Percentiles rank a stretch among this genome's conserved stretches.
phyloP scores from a whole-genome alignment of 2,329 filamentous ascomycete genomes.

The Ophiostoma sp. region DNA sequence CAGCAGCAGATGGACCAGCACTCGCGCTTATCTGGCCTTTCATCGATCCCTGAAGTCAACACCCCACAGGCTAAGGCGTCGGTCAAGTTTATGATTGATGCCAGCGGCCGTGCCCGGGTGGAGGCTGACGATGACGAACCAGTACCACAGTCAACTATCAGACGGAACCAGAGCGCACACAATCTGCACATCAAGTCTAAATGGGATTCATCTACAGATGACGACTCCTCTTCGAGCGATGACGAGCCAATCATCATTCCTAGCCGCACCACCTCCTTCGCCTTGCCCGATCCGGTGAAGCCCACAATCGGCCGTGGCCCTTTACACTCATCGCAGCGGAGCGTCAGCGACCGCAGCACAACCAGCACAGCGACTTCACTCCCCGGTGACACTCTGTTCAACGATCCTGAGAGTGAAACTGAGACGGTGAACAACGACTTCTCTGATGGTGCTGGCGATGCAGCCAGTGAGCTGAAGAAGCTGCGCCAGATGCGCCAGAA shows the following conservation, averaged over 20 bases:
- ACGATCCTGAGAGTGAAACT: constrained; percentile 52
- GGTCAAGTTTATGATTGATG: constrained; percentile 59
- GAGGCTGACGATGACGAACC: constrained; percentile 42
- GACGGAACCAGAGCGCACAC: constrained; percentile 28
- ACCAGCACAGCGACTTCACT: constrained; percentile 36
- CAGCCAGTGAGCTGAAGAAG: constrained; percentile 55
- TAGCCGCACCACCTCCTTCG: constrained; percentile 55
- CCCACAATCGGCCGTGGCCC: constrained; percentile 43
- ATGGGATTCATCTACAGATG: constrained; percentile 44
- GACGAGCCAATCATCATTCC: constrained; percentile 62
- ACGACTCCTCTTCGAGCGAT: constrained; percentile 55
- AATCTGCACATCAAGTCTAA: constrained; percentile 28
- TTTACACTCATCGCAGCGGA: constrained; percentile 42
- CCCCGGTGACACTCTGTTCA: constrained; percentile 31
- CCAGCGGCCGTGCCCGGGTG: constrained; percentile 54
- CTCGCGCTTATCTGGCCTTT: constrained; percentile 47
- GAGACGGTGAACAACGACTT: constrained; percentile 53
- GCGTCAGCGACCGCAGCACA: constrained; percentile 47
- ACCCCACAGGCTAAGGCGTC: constrained; percentile 46
- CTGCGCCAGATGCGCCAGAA: constrained; percentile 48
- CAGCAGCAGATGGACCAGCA: constrained; percentile 35
- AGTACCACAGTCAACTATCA: constrained; percentile 23
- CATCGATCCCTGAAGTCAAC: constrained; percentile 51
- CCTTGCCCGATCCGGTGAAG: constrained; percentile 49
- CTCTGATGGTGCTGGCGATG: constrained; percentile 44